Conservation (phyloP, 2,329 filamentous ascomycete species). For the Davidsoniella australis region DNA sequence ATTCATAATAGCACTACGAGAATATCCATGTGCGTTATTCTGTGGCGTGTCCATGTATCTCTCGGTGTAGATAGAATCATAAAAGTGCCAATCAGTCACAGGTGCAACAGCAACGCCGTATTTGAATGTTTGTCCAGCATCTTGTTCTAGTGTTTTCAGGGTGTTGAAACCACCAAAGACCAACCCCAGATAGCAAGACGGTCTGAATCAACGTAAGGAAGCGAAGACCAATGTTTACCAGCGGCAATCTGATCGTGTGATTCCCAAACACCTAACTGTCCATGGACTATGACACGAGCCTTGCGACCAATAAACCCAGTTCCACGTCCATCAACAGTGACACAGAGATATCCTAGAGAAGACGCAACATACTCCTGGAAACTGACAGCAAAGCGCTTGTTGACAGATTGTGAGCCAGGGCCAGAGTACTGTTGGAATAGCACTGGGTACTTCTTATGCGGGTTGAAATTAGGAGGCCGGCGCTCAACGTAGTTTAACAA, state of each 20-base stretch:
- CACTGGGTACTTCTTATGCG: constrained; percentile 74
- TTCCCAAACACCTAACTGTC: constrained; percentile 72
- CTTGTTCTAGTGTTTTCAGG: constrained; percentile 82
- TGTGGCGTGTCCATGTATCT: constrained; percentile 94
- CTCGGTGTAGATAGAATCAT: constrained; percentile 88
- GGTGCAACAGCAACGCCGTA: constrained; percentile 98
- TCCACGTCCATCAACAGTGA: constrained; percentile 85
- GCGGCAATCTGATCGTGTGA: constrained; percentile 81
- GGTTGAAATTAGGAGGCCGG: constrained; percentile 74
- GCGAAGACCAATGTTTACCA: constrained; percentile 66
- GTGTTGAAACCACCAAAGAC: constrained; percentile 91
- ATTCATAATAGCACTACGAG: constrained; percentile 56
- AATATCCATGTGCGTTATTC: constrained; percentile 63
- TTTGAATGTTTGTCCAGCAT: constrained; percentile 75
- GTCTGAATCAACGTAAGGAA: constrained; percentile 64
- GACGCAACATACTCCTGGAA: constrained; percentile 84
- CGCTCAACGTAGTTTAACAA: constrained; percentile 61
- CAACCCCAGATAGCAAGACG: constrained; percentile 94
- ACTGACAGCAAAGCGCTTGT: constrained; percentile 64
- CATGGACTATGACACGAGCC: constrained; percentile 65
- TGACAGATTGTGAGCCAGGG: constrained; percentile 78
- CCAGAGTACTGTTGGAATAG: constrained; percentile 92
- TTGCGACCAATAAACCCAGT: constrained; percentile 81
- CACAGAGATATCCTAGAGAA: constrained; percentile 75
- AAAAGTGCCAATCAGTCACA: constrained; percentile 96